Base-by-base conservation (phyloP, 768 basidiomycete genomes). In the Boletus tomentosulus region DNA sequence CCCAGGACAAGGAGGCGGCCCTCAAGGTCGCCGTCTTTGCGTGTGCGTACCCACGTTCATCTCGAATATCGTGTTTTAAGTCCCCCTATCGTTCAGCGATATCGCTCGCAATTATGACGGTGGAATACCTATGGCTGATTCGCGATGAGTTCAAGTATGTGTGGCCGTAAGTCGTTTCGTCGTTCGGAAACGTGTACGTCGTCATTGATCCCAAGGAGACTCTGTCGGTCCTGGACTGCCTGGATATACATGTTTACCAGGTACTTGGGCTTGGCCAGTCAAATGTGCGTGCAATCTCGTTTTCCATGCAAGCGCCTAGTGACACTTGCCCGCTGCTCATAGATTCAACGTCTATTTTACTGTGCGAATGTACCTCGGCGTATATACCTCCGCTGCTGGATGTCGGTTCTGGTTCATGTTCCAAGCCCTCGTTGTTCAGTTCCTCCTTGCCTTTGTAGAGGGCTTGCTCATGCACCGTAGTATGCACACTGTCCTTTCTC, bases 321-420 rank as follows among this genome's bases (percentile, higher is more conserved):
- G 11, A 25, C n/a, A 28, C 10, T 12, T 10, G 31, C 31, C 10
- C 31, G 31, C 11, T 33, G 31, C 25, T 16, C 42, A 15, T 30
- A 66, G 63, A 16, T 66, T 61, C n/a, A 66, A 62, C 27, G 45
- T 66, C 3, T 64, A 57, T 38, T 60, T 66, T 44, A 38, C 56
- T 0, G 13, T 44, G 19, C 55, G 63, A 12, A 65, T 66, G 57
- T 50, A 54, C 10, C 22, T 27, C 7, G 61, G 59, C 5, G 10
- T 57, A 15, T n/a, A 19, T 4, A 53, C 53, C n/a, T 22, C 55
- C 3, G 37, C 49, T 3, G n/a, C n/a, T 3, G 47, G 35, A 2
- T 66, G 65, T 42, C 54, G 19, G 10, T 16, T 25, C 19, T 66
- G 65, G 65, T 57, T 54, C 28, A 6, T 11, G 13, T 66, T 56